Conservation (phyloP, 176 grass and related monocot genomes). For the Oryza coarctata region DNA sequence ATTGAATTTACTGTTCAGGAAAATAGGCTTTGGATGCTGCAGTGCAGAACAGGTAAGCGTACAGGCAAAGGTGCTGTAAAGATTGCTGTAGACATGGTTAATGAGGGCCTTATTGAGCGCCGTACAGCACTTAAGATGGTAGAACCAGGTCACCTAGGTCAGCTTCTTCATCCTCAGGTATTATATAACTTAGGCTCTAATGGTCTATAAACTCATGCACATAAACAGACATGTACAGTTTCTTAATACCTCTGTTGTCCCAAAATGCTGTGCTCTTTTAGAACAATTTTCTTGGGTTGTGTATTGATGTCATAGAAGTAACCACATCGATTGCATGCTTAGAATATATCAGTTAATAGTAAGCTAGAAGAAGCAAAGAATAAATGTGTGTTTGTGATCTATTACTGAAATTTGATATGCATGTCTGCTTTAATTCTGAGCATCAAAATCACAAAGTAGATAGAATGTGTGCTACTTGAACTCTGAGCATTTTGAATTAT, state of each 20-base stretch:
- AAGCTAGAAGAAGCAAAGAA: not conserved
- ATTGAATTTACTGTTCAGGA: conserved; percentile 98
- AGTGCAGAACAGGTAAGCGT: conserved; percentile 90
- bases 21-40: conserved; percentile 99
- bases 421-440: not conserved
- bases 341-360: conserved; percentile 1
- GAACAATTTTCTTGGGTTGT: not conserved
- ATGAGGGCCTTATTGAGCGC: conserved; percentile 71
- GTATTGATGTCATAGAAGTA: not conserved
- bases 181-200: not conserved
- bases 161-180: conserved; percentile 99
- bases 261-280: not conserved
- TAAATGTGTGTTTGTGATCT: conserved; percentile 3
- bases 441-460: not conserved
- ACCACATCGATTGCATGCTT: not conserved
- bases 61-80: conserved; percentile 84
- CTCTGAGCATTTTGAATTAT: not conserved
- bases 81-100: conserved; percentile 93
- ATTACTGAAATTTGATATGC: conserved; percentile 7
- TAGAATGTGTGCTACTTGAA: not conserved
- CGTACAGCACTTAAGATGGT: conserved; percentile 83
- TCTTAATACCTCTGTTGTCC: not conserved
- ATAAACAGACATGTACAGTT: not conserved
- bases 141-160: conserved; percentile 86
- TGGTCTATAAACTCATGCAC: not conserved